Conservation (phyloP, 371 early-diverging fungal genomes). For the Nematocida ironsii region DNA sequence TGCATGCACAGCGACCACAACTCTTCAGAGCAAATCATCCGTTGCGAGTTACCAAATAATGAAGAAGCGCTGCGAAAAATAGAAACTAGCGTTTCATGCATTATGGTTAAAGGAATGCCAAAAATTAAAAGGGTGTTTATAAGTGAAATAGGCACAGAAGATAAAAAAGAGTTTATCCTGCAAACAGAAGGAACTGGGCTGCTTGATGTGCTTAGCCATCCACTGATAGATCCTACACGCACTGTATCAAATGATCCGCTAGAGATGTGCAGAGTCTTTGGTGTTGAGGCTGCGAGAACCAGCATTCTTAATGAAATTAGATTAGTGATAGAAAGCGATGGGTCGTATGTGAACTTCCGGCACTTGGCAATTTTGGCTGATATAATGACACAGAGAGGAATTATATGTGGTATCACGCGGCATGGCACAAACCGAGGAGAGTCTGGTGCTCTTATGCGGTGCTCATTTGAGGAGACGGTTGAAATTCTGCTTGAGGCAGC, state of each 20-base stretch:
- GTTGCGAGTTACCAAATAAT: constrained; percentile 69
- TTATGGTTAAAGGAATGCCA: constrained; percentile 83
- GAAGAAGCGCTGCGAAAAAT: constrained; percentile 35
- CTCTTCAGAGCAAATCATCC: constrained; percentile 79
- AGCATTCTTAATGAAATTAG: constrained; percentile 85
- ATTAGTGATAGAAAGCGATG: constrained; percentile 90
- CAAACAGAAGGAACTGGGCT: constrained; percentile 95
- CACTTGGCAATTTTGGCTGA: constrained; percentile 91
- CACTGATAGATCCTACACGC: constrained; percentile 77
- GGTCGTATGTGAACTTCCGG: constrained; percentile 96
- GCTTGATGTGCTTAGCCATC: constrained; percentile 78
- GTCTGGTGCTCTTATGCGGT: constrained; percentile 85
- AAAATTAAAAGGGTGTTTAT: constrained; percentile 86
- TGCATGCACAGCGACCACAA: constrained; percentile 86
- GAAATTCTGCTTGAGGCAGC: constrained; percentile 97
- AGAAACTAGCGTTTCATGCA: constrained; percentile 73
- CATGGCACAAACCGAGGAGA: constrained; percentile 92
- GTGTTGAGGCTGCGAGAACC: constrained; percentile 91
- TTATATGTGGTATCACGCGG: constrained; percentile 90
- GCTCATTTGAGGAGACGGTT: constrained; percentile 98
- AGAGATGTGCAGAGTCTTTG: constrained; percentile 86
- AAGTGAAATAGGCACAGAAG: constrained; percentile 71
- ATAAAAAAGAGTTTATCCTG: constrained; percentile 76
- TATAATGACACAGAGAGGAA: constrained; percentile 92
- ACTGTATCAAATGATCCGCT: constrained; percentile 85